Evolutionary conservation across 345 rosid species (phyloP).

Genomic region (Diplotaxis tenuifolia): DNA sequence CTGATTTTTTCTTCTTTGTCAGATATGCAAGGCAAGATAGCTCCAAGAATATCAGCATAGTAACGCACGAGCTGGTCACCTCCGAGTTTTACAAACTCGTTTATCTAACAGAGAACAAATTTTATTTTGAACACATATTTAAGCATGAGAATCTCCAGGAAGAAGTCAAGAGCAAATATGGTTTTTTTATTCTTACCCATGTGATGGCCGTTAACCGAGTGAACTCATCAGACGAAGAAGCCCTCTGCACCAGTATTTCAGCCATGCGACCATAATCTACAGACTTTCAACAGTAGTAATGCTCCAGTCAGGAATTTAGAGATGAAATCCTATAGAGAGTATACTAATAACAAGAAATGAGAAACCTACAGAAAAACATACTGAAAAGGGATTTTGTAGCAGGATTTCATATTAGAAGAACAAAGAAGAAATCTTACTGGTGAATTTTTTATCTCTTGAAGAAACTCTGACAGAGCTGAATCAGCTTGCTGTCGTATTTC

Average conservation of each 20-base stretch:
- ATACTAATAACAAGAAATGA: conserved; percentile 4
- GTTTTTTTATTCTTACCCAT: conserved; percentile 60
- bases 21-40: conserved; percentile 94
- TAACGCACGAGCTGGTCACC: conserved; percentile 97
- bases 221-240: conserved; percentile 89
- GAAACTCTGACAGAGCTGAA: conserved; percentile 99
- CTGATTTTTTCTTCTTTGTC: conserved; percentile 99
- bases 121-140: conserved; percentile 6
- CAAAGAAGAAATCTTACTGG: conserved; percentile 71
- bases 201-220: conserved; percentile 96
- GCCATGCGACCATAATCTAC: conserved; percentile 99
- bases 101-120: conserved; percentile 55
- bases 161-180: neutral
- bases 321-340: conserved; percentile 37
- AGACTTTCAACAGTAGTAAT: conserved; percentile 95
- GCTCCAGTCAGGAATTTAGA: conserved; percentile 76
- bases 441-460: conserved; percentile 98
- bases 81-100: conserved; percentile 99
- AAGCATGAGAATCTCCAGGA: conserved; percentile 14
- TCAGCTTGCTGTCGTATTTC: conserved; percentile 99
- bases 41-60: conserved; percentile 95
- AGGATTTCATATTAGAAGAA: neutral
- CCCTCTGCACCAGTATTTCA: conserved; percentile 96
- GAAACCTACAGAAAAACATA: conserved; percentile 17
- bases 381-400: neutral